A percentile compares a stretch with the other conserved stretches of the same genome.
Evolutionary conservation across 495 filamentous ascomycete species (phyloP).

Genomic region (Penicillium maclennaniae): DNA sequence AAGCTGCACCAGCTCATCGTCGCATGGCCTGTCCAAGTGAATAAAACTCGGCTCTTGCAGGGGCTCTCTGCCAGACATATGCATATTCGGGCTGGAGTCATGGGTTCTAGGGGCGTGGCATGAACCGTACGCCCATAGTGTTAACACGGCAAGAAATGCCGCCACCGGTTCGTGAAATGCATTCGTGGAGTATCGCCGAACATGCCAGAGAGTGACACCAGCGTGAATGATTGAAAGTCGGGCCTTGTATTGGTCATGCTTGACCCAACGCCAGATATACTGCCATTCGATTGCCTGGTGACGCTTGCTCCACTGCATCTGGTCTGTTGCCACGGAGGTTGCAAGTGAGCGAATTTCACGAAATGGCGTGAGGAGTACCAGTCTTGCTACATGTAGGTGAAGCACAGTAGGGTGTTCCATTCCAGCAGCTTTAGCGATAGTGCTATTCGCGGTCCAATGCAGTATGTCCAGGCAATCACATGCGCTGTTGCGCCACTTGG

Average conservation of each 20-base stretch:
- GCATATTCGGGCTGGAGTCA: conserved; percentile 7
- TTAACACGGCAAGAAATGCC: conserved; percentile 44
- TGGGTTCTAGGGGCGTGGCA: conserved; percentile 21
- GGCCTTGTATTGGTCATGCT: conserved; percentile 52
- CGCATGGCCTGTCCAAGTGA: conserved; percentile 49
- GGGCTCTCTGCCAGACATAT: conserved; percentile 4
- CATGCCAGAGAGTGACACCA: conserved; percentile 47
- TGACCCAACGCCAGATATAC: conserved; percentile 47
- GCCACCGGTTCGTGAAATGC: conserved; percentile 50
- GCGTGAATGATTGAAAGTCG: conserved; percentile 53
- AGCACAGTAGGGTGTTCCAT: conserved; percentile 50
- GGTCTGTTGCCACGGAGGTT: conserved; percentile 28
- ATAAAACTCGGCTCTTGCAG: conserved; percentile 34
- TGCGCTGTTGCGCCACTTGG: conserved; percentile 53
- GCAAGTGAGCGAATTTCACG: conserved; percentile 39
- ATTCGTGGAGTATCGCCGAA: conserved; percentile 44
- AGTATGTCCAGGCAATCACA: conserved; percentile 54
- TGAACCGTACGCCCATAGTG: conserved; percentile 51
- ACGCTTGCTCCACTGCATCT: conserved; percentile 29
- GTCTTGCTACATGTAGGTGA: conserved; percentile 49
- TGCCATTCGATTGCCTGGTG: conserved; percentile 38
- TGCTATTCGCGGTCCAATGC: conserved; percentile 51
- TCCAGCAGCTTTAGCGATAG: conserved; percentile 42
- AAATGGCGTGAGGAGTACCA: conserved; percentile 37
- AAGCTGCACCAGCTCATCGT: conserved; percentile 52